Evolutionary conservation across 2,329 filamentous ascomycete species (phyloP).

Genomic region (Aspergillus chevalieri): DNA sequence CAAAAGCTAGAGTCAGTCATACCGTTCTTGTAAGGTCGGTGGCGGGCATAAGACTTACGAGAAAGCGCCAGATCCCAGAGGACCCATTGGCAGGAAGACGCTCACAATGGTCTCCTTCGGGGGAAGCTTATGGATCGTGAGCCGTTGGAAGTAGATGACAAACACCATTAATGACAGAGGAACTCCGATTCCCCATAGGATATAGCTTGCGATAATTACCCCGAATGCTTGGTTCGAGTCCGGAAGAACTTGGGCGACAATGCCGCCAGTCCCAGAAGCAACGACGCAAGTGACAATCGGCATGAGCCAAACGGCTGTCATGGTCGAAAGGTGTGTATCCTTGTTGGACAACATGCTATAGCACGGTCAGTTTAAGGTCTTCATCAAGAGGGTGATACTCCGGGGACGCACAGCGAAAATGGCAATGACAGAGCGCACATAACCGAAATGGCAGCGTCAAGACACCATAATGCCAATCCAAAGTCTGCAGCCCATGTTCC

Average conservation of each 20-base stretch:
- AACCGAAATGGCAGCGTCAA: conserved; percentile 48
- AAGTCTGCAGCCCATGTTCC: conserved; percentile 49
- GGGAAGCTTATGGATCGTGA: conserved; percentile 60
- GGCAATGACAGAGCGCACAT: conserved; percentile 48
- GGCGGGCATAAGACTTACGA: conserved; percentile 21
- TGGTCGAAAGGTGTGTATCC: conserved; percentile 39
- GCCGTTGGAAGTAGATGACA: conserved; percentile 61
- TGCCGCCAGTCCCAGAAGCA: conserved; percentile 55
- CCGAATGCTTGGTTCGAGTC: conserved; percentile 50
- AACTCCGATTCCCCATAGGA: conserved; percentile 61
- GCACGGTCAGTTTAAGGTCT: not conserved
- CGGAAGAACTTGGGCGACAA: conserved; percentile 54
- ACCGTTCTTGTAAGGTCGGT: not conserved
- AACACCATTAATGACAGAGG: conserved; percentile 57
- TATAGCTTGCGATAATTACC: conserved; percentile 58
- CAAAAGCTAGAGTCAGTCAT: not conserved
- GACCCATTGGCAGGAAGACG: conserved; percentile 60
- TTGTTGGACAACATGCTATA: conserved; percentile 6
- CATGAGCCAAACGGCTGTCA: conserved; percentile 60
- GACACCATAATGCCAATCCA: conserved; percentile 53
- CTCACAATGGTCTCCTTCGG: conserved; percentile 61
- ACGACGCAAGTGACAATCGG: conserved; percentile 63
- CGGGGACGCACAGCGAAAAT: conserved; percentile 45
- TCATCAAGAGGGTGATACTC: not conserved
- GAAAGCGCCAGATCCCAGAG: conserved; percentile 59